phyloP scores from a whole-genome alignment of 768 basidiomycete species.

The Russula abietina region DNA sequence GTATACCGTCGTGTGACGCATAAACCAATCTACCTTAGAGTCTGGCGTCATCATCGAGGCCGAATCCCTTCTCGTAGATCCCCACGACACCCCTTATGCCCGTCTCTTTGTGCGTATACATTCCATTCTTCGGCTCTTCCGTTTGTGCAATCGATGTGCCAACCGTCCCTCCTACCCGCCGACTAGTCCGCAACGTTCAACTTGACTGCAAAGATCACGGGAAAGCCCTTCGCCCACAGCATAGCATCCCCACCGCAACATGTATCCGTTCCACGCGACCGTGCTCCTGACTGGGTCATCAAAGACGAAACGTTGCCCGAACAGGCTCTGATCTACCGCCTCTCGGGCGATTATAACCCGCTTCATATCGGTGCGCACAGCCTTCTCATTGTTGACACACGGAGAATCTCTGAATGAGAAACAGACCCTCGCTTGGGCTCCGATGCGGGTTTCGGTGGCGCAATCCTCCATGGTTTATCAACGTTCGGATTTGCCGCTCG shows the following conservation, averaged over 20 bases:
- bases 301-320: constrained; percentile 37
- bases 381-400: neutral
- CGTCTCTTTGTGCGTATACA: constrained; percentile 36
- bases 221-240: constrained; percentile 37
- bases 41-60: constrained; percentile 66
- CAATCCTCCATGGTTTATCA: constrained; percentile 80
- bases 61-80: constrained; percentile 59
- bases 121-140: neutral
- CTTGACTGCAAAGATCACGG: constrained; percentile 38
- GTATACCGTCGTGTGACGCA: neutral
- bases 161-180: neutral
- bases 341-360: constrained; percentile 49
- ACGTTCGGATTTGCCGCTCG: constrained; percentile 80
- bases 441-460: constrained; percentile 71
- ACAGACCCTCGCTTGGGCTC: constrained; percentile 70
- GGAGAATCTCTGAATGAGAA: no score
- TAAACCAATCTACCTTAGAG: constrained; percentile 37
- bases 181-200: constrained; percentile 39
- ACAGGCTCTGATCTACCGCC: constrained; percentile 44
- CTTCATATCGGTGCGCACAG: constrained; percentile 40
- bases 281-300: constrained; percentile 38
- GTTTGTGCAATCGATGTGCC: neutral
- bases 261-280: constrained; percentile 35
- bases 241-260: constrained; percentile 35
- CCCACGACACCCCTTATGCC: constrained; percentile 44